A percentile compares a stretch with the other conserved stretches of the same genome.
Evolutionary conservation across 192 early-diverging fungal species (phyloP).

Genomic region (Coemansia sp.): DNA sequence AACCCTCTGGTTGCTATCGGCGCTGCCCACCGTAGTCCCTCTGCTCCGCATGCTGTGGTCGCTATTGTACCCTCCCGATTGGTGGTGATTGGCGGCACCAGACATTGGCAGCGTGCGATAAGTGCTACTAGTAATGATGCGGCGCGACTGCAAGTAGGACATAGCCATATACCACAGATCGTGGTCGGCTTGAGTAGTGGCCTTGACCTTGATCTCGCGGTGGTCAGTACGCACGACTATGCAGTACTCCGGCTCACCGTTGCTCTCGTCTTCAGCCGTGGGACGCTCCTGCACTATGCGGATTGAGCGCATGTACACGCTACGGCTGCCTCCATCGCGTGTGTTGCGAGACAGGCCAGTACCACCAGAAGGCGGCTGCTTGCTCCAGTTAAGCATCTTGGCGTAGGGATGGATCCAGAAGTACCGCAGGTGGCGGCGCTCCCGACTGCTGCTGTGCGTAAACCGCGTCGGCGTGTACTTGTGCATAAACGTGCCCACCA

Average conservation of each 20-base stretch:
- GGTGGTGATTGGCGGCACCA: not conserved
- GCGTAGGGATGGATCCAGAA: slow-evolving; percentile 85
- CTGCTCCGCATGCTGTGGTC: slow-evolving; percentile 41
- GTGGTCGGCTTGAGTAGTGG: slow-evolving; percentile 63
- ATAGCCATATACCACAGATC: slow-evolving; percentile 70
- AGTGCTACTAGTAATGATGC: slow-evolving; percentile 52
- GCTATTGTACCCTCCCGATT: slow-evolving; percentile 19
- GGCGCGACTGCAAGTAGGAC: slow-evolving; percentile 51
- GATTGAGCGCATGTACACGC: slow-evolving; percentile 65
- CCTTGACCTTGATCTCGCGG: slow-evolving; percentile 73
- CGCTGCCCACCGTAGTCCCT: slow-evolving; percentile 29
- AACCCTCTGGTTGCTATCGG: slow-evolving; percentile 32
- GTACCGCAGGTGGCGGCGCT: slow-evolving; percentile 67
- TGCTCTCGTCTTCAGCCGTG: not conserved
- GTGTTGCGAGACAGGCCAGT: slow-evolving; percentile 26
- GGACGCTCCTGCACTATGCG: slow-evolving; percentile 55
- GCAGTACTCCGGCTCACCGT: slow-evolving; percentile 56
- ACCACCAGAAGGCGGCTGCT: slow-evolving; percentile 56
- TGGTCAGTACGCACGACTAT: slow-evolving; percentile 67
- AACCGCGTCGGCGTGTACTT: slow-evolving; percentile 66
- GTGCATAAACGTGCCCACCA: slow-evolving; percentile 75
- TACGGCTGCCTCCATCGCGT: slow-evolving; percentile 47
- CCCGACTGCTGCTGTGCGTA: slow-evolving; percentile 53
- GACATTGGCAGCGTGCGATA: slow-evolving; percentile 27
- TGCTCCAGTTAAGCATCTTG: slow-evolving; percentile 74